phyloP scores from a whole-genome alignment of 164 flowering plant genomes.

The Brasenia schreberi region DNA sequence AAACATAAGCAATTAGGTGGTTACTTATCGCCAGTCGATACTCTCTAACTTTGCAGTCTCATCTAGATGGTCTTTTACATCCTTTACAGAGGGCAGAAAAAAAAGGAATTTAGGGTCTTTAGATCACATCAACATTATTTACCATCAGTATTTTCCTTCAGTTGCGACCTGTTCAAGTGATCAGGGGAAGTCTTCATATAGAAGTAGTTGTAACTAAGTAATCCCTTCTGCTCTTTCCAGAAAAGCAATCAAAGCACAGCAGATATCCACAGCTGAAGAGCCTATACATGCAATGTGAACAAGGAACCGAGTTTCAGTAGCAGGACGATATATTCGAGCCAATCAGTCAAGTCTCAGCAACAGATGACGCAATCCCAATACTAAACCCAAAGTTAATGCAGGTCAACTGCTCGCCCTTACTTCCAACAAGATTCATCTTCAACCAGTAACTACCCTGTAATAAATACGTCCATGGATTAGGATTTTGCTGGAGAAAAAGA shows the following conservation, averaged over 20 bases:
- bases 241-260: neutral
- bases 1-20: no score
- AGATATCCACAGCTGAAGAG: no score
- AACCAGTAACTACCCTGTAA: neutral
- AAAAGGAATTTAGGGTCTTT: no score
- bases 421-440: neutral
- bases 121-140: no score
- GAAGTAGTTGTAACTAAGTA: neutral
- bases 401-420: neutral
- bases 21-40: no score
- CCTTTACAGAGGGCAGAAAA: no score
- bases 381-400: constrained; percentile 2
- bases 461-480: neutral
- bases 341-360: neutral
- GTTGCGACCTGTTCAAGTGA: no score
- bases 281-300: neutral
- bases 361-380: neutral
- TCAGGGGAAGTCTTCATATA: no score
- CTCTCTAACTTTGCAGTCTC: no score
- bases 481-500: no score
- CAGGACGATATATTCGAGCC: neutral
- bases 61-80: no score
- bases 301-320: neutral
- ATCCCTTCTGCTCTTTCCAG: neutral
- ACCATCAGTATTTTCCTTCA: no score